Percentiles rank a stretch among this genome's conserved stretches.
Evolutionary conservation across 2,329 filamentous ascomycete genomes (phyloP).

Genomic region (Cladorrhinum sp.): DNA sequence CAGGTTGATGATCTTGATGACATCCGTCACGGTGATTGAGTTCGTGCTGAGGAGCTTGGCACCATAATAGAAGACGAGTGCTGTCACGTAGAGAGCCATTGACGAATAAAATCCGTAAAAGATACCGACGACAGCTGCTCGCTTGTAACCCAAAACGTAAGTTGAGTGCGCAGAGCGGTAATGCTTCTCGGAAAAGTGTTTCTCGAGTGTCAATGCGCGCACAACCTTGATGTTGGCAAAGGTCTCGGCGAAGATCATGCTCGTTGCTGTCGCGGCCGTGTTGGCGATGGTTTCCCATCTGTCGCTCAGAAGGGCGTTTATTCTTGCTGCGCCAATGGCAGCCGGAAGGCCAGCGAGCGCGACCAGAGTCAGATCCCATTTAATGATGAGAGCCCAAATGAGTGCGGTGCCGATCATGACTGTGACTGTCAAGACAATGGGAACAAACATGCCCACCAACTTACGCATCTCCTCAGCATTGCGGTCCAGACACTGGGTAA

Average conservation of each 20-base stretch:
- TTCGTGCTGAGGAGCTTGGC: slow-evolving; percentile 58
- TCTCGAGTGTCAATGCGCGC: slow-evolving; percentile 69
- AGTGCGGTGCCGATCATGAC: slow-evolving; percentile 68
- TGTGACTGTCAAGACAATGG: slow-evolving; percentile 62
- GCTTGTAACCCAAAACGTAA: slow-evolving; percentile 59
- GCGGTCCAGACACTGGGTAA: slow-evolving; percentile 72
- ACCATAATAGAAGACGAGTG: slow-evolving; percentile 82
- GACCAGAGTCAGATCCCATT: slow-evolving; percentile 80
- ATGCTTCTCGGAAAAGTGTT: slow-evolving; percentile 66
- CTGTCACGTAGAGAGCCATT: slow-evolving; percentile 67
- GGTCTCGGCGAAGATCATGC: slow-evolving; percentile 67
- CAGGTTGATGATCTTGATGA: slow-evolving; percentile 75
- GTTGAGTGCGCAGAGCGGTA: slow-evolving; percentile 47
- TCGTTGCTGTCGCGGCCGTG: slow-evolving; percentile 56
- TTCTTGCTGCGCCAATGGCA: slow-evolving; percentile 62
- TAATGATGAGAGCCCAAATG: slow-evolving; percentile 68
- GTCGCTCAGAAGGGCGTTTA: slow-evolving; percentile 62
- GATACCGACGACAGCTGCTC: slow-evolving; percentile 64
- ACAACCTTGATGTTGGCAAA: slow-evolving; percentile 79
- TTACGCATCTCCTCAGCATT: slow-evolving; percentile 86
- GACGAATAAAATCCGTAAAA: slow-evolving; percentile 78
- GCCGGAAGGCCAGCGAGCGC: slow-evolving; percentile 66
- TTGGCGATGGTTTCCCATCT: slow-evolving; percentile 72
- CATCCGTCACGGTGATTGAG: slow-evolving; percentile 48
- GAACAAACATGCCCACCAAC: slow-evolving; percentile 73